Base-by-base conservation (phyloP, 352 stramenopile genomes). In the Globisporangium takayamanum region DNA sequence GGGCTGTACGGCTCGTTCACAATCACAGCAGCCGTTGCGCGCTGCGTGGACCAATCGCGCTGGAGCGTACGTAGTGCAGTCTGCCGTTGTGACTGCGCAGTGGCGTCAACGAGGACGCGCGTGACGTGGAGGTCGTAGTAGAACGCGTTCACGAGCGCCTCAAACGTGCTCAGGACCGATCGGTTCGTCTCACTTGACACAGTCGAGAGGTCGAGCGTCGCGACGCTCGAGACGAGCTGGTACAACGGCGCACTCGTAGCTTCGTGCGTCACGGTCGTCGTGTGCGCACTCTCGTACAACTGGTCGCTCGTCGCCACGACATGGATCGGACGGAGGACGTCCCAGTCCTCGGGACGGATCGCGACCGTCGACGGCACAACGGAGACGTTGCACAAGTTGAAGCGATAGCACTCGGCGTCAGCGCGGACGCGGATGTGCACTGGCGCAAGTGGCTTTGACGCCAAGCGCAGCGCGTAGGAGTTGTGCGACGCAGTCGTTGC, bases 341-440 rank as follows among this genome's bases (percentile, higher is more conserved):
- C 63, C 76, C 76, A 90, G 26, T 76, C 64, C 41, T 88, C 73
- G 0, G 71, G 62, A 6, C 60, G 64, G 36, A 90, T 81, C 2
- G 57, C 30, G 0, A 92, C 12, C 0, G 66, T 58, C 0, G 71
- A 67, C 12, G 80, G 83, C 1, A 76, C 59, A 5, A 60, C 63
- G 0, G 77, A 82, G 6, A 80, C 65, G 61, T 92, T 89, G 60
- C 83, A 92, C 7, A 88, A 52, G 26, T 79, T 75, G 52, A 88
- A 92, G n/a, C 79, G 67, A 36, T 90, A 90, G 57, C 83, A 90
- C n/a, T 65, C 50, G 0, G 36, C 68, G 36, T 92, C 80, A 0
- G 73, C 64, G 20, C 78, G 71, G 1, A 88, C 47, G 5, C 74
- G 66, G 12, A 92, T 66, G 0, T 64, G 73, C 3, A 92, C 83